These are phyloP conservation scores for Hyphopichia burtonii DNA, from an alignment of 1,139 yeast species.

Conservation along the genomic window DNA sequence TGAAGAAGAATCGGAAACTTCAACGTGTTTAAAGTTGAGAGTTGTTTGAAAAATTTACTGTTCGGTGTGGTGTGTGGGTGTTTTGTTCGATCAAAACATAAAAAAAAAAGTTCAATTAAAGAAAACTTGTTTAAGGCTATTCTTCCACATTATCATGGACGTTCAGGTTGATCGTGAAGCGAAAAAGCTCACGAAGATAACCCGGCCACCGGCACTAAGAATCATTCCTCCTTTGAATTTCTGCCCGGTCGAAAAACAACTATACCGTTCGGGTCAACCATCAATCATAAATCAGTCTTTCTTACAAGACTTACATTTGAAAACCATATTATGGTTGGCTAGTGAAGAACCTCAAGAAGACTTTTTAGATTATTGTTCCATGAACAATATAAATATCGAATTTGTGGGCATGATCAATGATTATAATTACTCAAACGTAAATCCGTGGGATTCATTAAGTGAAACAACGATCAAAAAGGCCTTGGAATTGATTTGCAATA, in stretches of 20 bases:
- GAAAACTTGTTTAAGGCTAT: too few relatives aligned
- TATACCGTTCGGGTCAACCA: constrained; percentile 95
- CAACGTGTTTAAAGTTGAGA: constrained; percentile 5
- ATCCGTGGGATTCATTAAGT: constrained; percentile 96
- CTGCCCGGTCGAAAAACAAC: constrained; percentile 85
- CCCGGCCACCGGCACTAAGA: constrained; percentile 55
- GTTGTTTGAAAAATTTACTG: neutral
- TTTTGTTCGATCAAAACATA: neutral
- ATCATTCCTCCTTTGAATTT: constrained; percentile 93
- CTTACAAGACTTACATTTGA: constrained; percentile 66
- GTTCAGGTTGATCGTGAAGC: too few relatives aligned
- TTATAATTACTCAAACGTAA: constrained; percentile 36
- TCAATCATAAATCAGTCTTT: constrained; percentile 90
- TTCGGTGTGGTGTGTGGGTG: too few relatives aligned
- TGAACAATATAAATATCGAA: constrained; percentile 62
- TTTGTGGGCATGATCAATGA: constrained; percentile 67
- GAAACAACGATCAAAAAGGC: constrained; percentile 81
- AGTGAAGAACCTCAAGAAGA: constrained; percentile 94
- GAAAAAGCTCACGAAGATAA: constrained; percentile 13
- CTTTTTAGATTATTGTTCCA: constrained; percentile 76
- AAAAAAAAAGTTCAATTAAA: neutral
- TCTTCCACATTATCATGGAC: too few relatives aligned
- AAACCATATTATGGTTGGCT: constrained; percentile 89
- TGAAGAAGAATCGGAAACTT: neutral
- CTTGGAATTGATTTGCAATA: constrained; percentile 68